Conservation (phyloP, 2,329 filamentous ascomycete genomes). For the Penicillium brasilianum region DNA sequence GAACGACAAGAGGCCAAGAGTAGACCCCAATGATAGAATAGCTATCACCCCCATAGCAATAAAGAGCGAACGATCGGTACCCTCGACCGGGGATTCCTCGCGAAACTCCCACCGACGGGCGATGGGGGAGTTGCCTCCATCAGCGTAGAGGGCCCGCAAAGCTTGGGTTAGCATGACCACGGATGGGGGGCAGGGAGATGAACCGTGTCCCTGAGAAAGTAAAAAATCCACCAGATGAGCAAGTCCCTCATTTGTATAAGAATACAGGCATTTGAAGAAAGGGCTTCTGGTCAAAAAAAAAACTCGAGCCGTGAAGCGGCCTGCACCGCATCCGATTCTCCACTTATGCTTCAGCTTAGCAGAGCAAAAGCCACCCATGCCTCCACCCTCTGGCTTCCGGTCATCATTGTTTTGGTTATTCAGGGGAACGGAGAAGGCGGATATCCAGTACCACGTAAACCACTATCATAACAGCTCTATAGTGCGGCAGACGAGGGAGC, state of each 20-base stretch:
- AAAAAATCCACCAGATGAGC: constrained; percentile 4
- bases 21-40: constrained; percentile 45
- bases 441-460: constrained; percentile 3
- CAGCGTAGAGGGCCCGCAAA: constrained; percentile 21
- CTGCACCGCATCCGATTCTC: constrained; percentile 13
- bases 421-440: constrained; percentile 2
- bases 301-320: constrained; percentile 8
- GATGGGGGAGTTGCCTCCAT: constrained; percentile 17
- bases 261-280: background rate
- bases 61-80: constrained; percentile 48
- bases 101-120: constrained; percentile 28
- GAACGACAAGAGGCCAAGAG: constrained; percentile 43
- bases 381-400: background rate
- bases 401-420: background rate
- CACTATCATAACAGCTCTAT: constrained; percentile 6
- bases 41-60: constrained; percentile 53
- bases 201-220: background rate
- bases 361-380: constrained; percentile 1
- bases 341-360: constrained; percentile 4
- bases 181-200: constrained; percentile 2
- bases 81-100: constrained; percentile 22
- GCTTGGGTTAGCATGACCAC: constrained; percentile 22
- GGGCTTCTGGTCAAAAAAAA: background rate
- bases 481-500: constrained; percentile 1
- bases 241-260: constrained; percentile 11